Percentiles rank a stretch among this genome's conserved stretches.
Evolutionary conservation across 495 filamentous ascomycete species (phyloP).

Genomic region (Hamigera avellanea): DNA sequence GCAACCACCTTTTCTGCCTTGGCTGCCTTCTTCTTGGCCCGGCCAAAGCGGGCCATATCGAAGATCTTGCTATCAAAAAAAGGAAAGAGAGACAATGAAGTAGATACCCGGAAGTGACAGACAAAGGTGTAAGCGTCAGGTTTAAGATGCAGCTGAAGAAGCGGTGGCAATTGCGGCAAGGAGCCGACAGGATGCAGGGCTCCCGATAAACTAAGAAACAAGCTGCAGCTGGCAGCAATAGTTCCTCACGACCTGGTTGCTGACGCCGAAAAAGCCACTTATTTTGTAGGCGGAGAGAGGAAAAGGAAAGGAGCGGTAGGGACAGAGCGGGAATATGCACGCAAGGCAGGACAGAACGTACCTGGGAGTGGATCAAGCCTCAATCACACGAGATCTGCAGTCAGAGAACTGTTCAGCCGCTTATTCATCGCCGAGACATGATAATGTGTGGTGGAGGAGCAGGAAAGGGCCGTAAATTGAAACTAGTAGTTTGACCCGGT

Average conservation of each 20-base stretch:
- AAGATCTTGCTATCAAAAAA: conserved; percentile 4
- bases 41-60: conserved; percentile 20
- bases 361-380: conserved; percentile 13
- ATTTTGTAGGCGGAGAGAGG: neutral
- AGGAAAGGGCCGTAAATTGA: too few species aligned
- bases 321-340: conserved; percentile 1
- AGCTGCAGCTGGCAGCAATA: neutral
- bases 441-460: conserved; percentile 2
- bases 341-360: conserved; percentile 6
- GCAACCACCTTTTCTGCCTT: conserved; percentile 15
- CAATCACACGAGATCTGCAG: conserved; percentile 19
- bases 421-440: conserved; percentile 23
- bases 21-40: conserved; percentile 14
- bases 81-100: conserved; percentile 2
- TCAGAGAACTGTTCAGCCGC: conserved; percentile 11
- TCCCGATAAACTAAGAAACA: neutral
- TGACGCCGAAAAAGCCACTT: neutral
- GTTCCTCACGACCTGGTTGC: neutral
- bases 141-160: neutral
- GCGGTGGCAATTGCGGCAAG: neutral
- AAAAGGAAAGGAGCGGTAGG: neutral
- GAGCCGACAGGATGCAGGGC: neutral
- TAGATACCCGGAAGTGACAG: conserved; percentile 1
- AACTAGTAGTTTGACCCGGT: too few species aligned
- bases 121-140: neutral